Evolutionary conservation across 345 rosid species (phyloP).

Genomic region (Ricinus communis): DNA sequence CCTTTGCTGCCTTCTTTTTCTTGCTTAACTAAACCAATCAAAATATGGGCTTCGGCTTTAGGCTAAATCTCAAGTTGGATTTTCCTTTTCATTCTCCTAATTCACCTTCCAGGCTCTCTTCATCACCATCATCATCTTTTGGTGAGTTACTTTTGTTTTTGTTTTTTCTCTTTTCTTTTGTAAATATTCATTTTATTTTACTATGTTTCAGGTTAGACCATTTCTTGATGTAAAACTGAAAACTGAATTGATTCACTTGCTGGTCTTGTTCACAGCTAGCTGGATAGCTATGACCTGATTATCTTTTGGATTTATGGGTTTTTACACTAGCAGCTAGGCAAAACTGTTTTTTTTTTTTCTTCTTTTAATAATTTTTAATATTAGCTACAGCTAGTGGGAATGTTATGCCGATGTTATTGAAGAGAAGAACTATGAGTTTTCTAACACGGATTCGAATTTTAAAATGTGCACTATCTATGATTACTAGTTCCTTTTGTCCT

Average conservation of each 20-base stretch:
- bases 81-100: constrained; percentile 38
- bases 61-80: constrained; percentile 42
- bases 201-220: no score
- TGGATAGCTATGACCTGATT: neutral
- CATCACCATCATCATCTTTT: constrained; percentile 35
- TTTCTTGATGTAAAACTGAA: neutral
- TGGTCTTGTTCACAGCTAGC: neutral
- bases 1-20: neutral
- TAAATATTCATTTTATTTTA: no score
- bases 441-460: no score
- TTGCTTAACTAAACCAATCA: neutral
- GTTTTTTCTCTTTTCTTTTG: no score
- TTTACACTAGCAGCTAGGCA: neutral
- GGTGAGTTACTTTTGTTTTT: no score
- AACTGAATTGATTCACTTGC: neutral
- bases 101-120: constrained; percentile 33
- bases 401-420: no score
- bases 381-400: no score
- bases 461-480: no score
- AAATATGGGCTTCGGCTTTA: constrained; percentile 38
- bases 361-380: no score
- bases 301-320: neutral
- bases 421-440: no score
- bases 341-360: no score
- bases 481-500: no score